Base-by-base conservation (phyloP, 345 rosid genomes). In the Citrus inodora region DNA sequence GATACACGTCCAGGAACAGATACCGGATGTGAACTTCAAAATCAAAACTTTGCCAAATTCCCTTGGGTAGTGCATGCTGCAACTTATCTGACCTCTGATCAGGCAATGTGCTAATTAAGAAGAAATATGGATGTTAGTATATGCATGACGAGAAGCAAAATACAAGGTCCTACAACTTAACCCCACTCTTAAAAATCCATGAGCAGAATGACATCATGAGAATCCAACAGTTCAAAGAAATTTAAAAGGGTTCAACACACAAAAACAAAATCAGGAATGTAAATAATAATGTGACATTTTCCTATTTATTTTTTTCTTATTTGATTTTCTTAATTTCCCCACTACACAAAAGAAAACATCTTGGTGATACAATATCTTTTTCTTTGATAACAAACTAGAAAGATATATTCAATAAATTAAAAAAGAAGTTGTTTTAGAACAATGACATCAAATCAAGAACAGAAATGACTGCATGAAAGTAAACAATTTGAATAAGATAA, bases 21-120 rank as follows among this genome's bases (percentile, higher is more conserved):
- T 94, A 94, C 98, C 87, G 90, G 97, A 85, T 93, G 97, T 67
- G 92, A 82, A 84, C 98, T 61, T 90, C 89, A 64, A 95, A 92
- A 83, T 92, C 94, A 77, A 93, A 92, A 82, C 84, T 89, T 84
- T 82, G 77, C 98, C 98, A 95, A 75, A 78, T 91, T 87, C 98
- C 98, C 70, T 82, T 83, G 13, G 98, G 98, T 46, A 95, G 78
- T 64, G 82, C 8, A 59, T 76, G 87, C 42, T 88, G 86, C 77
- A 86, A 75, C 76, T 80, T 82, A 59, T 86, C 91, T 21, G 84
- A 84, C 75, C 87, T 89, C 76, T 83, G 88, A 80, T 80, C 82
- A n/a, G 85, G 83, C 74, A 73, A 37, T 30, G 92, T 85, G 84
- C 98, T 93, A 79, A 80, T 70, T 46, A 82, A 84, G 55, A 28